Percentiles rank a stretch among this genome's conserved stretches.
Evolutionary conservation across 306 rosid species (phyloP).

Genomic region (Trifolium repens): DNA sequence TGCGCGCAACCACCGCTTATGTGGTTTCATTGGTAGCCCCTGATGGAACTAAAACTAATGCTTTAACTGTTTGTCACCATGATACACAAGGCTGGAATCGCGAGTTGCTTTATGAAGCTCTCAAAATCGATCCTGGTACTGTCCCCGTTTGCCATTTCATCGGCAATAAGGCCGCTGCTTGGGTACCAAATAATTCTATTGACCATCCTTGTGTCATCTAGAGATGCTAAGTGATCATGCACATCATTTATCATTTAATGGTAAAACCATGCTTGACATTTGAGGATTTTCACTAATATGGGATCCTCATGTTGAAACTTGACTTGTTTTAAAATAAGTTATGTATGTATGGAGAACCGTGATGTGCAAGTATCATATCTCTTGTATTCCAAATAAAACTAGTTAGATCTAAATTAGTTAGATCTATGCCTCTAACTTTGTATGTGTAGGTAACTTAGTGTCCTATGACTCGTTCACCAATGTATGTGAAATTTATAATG

Average conservation of each 20-base stretch:
- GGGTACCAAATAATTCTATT: neutral
- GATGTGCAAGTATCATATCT: neutral
- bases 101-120: neutral
- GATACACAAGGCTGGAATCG: slow-evolving; percentile 35
- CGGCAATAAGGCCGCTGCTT: slow-evolving; percentile 10
- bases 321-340: neutral
- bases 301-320: neutral
- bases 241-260: neutral
- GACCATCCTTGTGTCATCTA: neutral
- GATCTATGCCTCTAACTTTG: neutral
- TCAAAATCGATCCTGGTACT: slow-evolving; percentile 12
- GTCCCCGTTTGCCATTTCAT: slow-evolving; percentile 22
- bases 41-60: slow-evolving; percentile 5
- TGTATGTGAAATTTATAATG: neutral
- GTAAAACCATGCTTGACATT: neutral
- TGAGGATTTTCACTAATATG: too few relatives aligned
- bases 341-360: neutral
- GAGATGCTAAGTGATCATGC: neutral
- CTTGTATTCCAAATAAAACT: neutral
- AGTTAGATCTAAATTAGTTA: neutral
- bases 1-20: slow-evolving; percentile 19
- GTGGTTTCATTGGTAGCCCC: slow-evolving; percentile 27
- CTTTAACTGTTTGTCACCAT: slow-evolving; percentile 33
- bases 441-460: neutral
- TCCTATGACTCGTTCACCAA: neutral